phyloP scores from a whole-genome alignment of 805 yeast genomes.

The Dipodascus albidus region DNA sequence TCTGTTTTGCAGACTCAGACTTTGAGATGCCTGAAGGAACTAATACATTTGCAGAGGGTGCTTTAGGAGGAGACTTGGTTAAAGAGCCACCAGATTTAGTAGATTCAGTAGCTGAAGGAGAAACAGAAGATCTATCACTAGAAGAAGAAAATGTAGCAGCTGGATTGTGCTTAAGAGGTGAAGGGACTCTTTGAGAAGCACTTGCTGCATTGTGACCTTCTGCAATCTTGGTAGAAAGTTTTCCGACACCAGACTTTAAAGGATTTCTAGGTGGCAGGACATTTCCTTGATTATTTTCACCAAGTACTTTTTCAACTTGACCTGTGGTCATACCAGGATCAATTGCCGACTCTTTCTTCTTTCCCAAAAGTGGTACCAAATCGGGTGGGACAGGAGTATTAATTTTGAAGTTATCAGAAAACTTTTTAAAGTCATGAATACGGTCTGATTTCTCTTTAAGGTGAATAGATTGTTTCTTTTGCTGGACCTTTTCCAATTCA shows the following conservation, averaged over 20 bases:
- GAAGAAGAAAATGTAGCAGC: not conserved
- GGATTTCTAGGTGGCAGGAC: not conserved
- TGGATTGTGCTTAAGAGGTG: not conserved
- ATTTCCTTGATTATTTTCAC: not conserved
- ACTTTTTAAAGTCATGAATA: conserved; percentile 45
- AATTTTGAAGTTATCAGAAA: conserved; percentile 71
- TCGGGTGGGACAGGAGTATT: conserved; percentile 44
- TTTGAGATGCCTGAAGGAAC: not conserved
- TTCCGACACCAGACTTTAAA: not conserved
- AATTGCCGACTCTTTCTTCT: conserved; percentile 51
- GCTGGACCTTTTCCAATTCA: conserved; percentile 21
- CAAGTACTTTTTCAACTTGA: not conserved
- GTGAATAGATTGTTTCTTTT: conserved; percentile 18
- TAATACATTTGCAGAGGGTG: not conserved
- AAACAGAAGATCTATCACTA: not conserved
- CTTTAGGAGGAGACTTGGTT: not conserved
- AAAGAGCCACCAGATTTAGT: not conserved
- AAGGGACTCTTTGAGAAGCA: not conserved
- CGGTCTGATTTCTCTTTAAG: conserved; percentile 24
- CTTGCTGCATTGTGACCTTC: not conserved
- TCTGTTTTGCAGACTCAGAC: not conserved
- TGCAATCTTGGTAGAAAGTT: not conserved
- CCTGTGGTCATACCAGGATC: conserved; percentile 8
- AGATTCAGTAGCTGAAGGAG: not conserved
- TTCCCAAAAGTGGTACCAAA: conserved; percentile 56